Conservation (phyloP, 2,329 filamentous ascomycete species). For the Fusarium chlamydosporum region DNA sequence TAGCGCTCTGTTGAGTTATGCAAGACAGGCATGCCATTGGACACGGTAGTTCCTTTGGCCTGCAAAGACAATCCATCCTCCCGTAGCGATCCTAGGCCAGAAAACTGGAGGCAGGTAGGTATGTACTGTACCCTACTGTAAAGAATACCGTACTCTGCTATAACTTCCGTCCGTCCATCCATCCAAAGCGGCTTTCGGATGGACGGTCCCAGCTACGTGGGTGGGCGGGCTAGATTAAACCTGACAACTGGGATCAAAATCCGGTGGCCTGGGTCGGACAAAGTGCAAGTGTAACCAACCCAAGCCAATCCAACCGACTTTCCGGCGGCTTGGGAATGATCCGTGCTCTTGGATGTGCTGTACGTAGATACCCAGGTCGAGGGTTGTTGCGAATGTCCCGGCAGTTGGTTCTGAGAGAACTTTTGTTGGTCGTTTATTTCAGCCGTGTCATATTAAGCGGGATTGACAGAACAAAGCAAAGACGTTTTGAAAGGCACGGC, state of each 20-base stretch:
- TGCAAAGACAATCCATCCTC: conserved; percentile 4
- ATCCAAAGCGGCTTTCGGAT: conserved; percentile 5
- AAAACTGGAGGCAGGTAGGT: neutral
- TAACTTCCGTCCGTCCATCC: neutral
- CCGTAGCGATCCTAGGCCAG: neutral
- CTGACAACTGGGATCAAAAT: conserved; percentile 43
- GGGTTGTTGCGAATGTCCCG: conserved; percentile 7
- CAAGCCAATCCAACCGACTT: conserved; percentile 23
- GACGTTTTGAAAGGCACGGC: neutral
- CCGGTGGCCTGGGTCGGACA: conserved; percentile 49
- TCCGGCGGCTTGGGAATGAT: conserved; percentile 44
- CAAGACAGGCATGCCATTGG: conserved; percentile 22
- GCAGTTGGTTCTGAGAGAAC: conserved; percentile 1
- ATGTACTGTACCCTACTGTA: no score
- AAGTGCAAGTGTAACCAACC: conserved; percentile 21
- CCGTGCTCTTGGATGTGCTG: conserved; percentile 10
- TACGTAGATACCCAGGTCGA: neutral
- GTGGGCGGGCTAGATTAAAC: conserved; percentile 44
- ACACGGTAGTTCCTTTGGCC: conserved; percentile 4
- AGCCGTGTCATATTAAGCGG: neutral
- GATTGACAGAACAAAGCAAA: conserved; percentile 10
- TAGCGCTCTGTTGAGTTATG: conserved; percentile 16
- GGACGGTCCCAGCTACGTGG: conserved; percentile 44
- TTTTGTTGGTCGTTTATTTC: neutral
- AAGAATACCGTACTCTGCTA: no score